Percentiles rank a stretch among this genome's conserved stretches.
Conservation (phyloP, 169 alveolate species). For the Ichthyophthirius multifiliis region DNA sequence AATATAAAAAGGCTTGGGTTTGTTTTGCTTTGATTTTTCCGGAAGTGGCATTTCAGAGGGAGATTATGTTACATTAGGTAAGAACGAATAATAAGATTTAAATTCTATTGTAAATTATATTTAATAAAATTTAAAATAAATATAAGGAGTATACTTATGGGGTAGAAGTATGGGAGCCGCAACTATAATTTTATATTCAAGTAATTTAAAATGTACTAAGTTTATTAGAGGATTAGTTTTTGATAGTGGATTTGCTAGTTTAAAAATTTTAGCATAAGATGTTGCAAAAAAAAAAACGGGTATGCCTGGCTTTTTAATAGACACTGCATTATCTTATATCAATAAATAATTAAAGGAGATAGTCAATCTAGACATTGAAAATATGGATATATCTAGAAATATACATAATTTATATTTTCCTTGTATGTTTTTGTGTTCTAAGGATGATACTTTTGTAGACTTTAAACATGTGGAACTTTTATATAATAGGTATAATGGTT, state of each 20-base stretch:
- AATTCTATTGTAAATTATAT: conserved; percentile 27
- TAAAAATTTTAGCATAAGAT: conserved; percentile 76
- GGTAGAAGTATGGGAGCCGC: conserved; percentile 95
- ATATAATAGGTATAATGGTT: conserved; percentile 30
- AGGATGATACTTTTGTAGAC: conserved; percentile 43
- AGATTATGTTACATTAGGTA: conserved; percentile 46
- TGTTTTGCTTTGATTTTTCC: conserved; percentile 47
- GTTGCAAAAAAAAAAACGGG: conserved; percentile 62
- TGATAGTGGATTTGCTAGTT: conserved; percentile 87
- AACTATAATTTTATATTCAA: conserved; percentile 87
- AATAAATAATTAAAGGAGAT: conserved; percentile 25
- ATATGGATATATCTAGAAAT: conserved; percentile 35
- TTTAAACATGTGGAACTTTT: conserved; percentile 38
- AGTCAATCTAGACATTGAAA: conserved; percentile 37
- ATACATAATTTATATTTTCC: conserved; percentile 37
- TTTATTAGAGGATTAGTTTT: conserved; percentile 82
- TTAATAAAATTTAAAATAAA: conserved; percentile 19
- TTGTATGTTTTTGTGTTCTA: conserved; percentile 42
- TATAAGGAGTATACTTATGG: conserved; percentile 41
- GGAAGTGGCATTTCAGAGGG: conserved; percentile 58
- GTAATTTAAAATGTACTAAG: conserved; percentile 63
- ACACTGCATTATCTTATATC: conserved; percentile 28
- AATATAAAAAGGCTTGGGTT: conserved; percentile 20
- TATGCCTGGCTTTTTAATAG: conserved; percentile 60
- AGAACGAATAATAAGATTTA: conserved; percentile 42